phyloP scores from a whole-genome alignment of 176 grass and related monocot species.

The Zea mays region Zm-B73-REFERENCE-NAM-5.0 NC_050105.1:145436001-145436500 shows the following conservation, averaged over 20 bases:
- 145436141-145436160: conserved; percentile 13
- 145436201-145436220: conserved; percentile 21
- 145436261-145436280: neutral
- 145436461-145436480: neutral
- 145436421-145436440: conserved; percentile 18
- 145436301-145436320: neutral
- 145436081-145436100: conserved; percentile 6
- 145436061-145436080: conserved; percentile 35
- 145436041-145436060: conserved; percentile 25
- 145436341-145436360: neutral
- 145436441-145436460: conserved; percentile 9
- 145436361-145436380: conserved; percentile 33
- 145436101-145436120: conserved; percentile 29
- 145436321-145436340: neutral
- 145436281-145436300: conserved; percentile 3
- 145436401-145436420: conserved; percentile 18
- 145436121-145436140: neutral
- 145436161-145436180: conserved; percentile 11
- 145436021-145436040: neutral
- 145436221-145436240: conserved; percentile 20
- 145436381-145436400: conserved; percentile 28
- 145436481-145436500: conserved; percentile 13
- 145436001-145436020: conserved; percentile 8
- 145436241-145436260: conserved; percentile 11
- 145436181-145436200: conserved; percentile 26